Base-by-base conservation (phyloP, 306 rosid species). In the Medicago ruthenica region DNA sequence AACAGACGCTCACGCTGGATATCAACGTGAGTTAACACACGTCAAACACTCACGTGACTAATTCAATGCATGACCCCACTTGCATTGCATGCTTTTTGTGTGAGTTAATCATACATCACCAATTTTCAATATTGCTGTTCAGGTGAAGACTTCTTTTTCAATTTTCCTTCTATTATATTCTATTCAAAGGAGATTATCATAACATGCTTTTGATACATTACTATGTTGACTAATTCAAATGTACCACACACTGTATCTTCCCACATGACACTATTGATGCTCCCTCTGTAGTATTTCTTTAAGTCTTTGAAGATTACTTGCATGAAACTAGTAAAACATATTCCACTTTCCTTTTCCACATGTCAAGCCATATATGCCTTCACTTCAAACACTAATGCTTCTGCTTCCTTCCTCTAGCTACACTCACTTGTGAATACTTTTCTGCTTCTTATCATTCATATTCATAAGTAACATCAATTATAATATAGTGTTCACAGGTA, bases 181-280 rank as follows among this genome's bases (percentile, higher is more conserved):
- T 59, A 20, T 89, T 91, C 89, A 81, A 87, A 86, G 79, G 51
- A 44, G 79, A 77, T 82, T 85, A 82, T 88, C 86, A 87, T 89
- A 74, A 73, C 83, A 81, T 85, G 90, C 88, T 87, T 89, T 90
- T 92, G 93, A 90, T 86, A 76, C 82, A 92, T 92, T 88, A 88
- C 93, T 75, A 87, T 86, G 89, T 92, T 92, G 97, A 90, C 96
- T 95, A 95, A 84, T 75, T 84, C 96, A 89, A 92, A 82, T 84
- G 55, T 87, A 82, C 85, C 81, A 77, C 76, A n/a, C 76, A 21
- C 44, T 67, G 81, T 84, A 55, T 74, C 67, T 66, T 71, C 65
- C 75, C 79, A 57, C 76, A 77, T 47, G 64, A 77, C 81, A 82
- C 55, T 74, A 61, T 61, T 37, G 12, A 61, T 15, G 21, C 41